Evolutionary conservation across 192 early-diverging fungal genomes (phyloP).

Genomic region (Pilaira anomala): DNA sequence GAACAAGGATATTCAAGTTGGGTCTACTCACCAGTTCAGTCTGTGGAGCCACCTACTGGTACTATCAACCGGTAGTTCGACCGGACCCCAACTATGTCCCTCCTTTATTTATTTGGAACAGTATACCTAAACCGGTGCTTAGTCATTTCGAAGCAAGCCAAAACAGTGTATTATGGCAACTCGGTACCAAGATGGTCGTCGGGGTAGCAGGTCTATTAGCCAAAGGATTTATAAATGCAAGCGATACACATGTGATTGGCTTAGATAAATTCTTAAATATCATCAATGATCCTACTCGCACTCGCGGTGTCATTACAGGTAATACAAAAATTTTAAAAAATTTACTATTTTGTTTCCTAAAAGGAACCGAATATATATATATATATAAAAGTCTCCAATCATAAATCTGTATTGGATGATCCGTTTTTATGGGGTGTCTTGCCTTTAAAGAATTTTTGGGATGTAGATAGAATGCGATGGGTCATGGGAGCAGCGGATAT

Average conservation of each 20-base stretch:
- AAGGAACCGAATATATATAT: background rate
- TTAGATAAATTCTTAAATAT: slow-evolving; percentile 58
- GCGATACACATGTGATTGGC: slow-evolving; percentile 43
- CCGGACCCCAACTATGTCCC: background rate
- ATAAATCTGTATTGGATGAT: slow-evolving; percentile 72
- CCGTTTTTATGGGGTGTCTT: slow-evolving; percentile 74
- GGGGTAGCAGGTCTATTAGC: slow-evolving; percentile 24
- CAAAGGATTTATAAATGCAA: slow-evolving; percentile 33
- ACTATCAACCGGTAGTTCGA: background rate
- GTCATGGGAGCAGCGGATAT: slow-evolving; percentile 86
- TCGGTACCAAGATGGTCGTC: slow-evolving; percentile 17
- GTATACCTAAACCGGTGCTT: slow-evolving; percentile 16
- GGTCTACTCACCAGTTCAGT: background rate
- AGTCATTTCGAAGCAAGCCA: slow-evolving; percentile 2
- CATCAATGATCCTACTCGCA: slow-evolving; percentile 52
- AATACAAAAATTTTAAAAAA: background rate
- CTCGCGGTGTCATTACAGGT: slow-evolving; percentile 65
- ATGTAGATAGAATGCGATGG: slow-evolving; percentile 65
- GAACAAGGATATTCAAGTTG: background rate
- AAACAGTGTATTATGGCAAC: slow-evolving; percentile 27
- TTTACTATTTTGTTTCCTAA: background rate
- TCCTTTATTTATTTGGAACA: slow-evolving; percentile 17
- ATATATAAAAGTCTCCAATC: slow-evolving; percentile 59
- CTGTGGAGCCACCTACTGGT: background rate
- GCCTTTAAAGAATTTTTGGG: slow-evolving; percentile 51